Base-by-base conservation (phyloP, 1,284 basidiomycete species). In the Ganoderma boninense region DNA sequence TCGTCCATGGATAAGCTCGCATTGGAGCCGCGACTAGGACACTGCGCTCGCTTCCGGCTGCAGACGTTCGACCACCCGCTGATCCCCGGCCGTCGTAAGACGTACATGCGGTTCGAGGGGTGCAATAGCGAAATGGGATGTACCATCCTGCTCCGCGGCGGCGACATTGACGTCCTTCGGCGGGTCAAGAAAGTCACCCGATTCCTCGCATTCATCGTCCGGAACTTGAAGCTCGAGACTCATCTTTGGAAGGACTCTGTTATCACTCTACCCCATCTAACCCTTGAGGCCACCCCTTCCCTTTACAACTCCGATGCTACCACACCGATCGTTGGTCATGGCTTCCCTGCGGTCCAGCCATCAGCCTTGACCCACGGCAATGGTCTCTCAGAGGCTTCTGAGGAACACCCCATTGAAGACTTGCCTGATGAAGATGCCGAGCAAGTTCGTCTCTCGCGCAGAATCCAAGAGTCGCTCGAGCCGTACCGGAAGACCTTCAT, bases 41-140 rank as follows among this genome's bases (percentile, higher is more conserved):
- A 97, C 74, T 99, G 97, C 78, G 85, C 89, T n/a, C 89, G 90
- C 38, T 97, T 97, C 79, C 88, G 91, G 57, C 89, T 99, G 26
- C 96, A 99, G 81, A 98, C 97, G 0, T 99, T 95, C 80, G 96
- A 98, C 76, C 96, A 99, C 80, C 89, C 90, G 6, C 84, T 96
- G 43, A 97, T 98, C 49, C 96, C 97, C 10, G 96, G 95, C 18
- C 88, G 89, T 52, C 87, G 97, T 67, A 99, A 99, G 85, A 96
- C 97, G 0, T 94, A 97, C 78, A 97, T 99, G 95, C 92, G 97
- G 1, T 98, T 99, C 78, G 96, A 98, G 80, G 98, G 97, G 0
- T 97, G 96, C 77, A 93, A 90, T 77, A 89, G 90, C 65, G 95
- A 97, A 74, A 93, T 96, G 85, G 97, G 97, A 0, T 98, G 97